A percentile compares a stretch with the other conserved stretches of the same genome.
Conservation (phyloP, 2,329 filamentous ascomycete species). For the Xylaria sp. region DNA sequence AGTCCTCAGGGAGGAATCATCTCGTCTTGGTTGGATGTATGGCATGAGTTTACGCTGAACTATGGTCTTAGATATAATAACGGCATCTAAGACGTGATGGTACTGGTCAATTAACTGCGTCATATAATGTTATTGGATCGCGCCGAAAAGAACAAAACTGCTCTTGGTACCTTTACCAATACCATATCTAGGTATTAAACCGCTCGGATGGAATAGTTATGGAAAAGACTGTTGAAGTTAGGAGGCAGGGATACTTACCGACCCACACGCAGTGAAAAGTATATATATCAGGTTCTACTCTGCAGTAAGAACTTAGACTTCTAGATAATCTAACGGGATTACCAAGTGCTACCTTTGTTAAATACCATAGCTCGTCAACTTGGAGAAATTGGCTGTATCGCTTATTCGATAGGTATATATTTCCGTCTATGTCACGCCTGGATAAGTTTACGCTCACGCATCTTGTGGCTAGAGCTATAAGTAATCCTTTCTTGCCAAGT, state of each 20-base stretch:
- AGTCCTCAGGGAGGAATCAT: not conserved
- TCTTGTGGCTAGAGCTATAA: not conserved
- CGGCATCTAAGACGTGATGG: not conserved
- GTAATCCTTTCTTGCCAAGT: not conserved
- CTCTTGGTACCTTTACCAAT: not conserved
- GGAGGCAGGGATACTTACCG: too few relatives aligned
- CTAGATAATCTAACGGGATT: too few relatives aligned
- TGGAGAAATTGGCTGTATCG: not conserved
- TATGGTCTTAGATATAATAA: not conserved
- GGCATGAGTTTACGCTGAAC: not conserved
- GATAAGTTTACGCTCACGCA: not conserved
- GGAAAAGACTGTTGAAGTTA: too few relatives aligned
- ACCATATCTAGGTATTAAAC: not conserved
- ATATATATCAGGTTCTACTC: too few relatives aligned
- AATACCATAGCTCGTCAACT: too few relatives aligned
- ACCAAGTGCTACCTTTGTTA: too few relatives aligned
- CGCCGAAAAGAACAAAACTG: not conserved
- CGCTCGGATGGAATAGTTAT: not conserved
- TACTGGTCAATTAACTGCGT: not conserved
- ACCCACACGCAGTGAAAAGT: too few relatives aligned
- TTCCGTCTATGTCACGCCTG: not conserved
- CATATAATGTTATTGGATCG: not conserved
- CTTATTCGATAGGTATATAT: not conserved
- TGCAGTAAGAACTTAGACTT: too few relatives aligned
- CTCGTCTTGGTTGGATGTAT: not conserved